Evolutionary conservation across 148 eudicot species (phyloP), one percentile per base, ranked within the genome.

Genomic region (Drosera capensis): DNA sequence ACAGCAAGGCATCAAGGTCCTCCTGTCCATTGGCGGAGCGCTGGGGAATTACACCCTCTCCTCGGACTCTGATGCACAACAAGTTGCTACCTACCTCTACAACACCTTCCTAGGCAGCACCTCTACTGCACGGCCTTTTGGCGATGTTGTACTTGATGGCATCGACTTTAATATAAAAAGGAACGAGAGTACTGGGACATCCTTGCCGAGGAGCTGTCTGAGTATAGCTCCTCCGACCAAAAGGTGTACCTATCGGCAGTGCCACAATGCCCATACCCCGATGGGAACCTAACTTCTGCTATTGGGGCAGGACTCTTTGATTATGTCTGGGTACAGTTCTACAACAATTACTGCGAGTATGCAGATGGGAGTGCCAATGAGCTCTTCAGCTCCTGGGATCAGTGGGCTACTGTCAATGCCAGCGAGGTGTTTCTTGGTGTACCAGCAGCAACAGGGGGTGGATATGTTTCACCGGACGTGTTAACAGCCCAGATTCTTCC

Each of bases 161-260:
- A 65, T 75, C 25, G 77, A 71, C 51, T 64, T 68, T 35, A 64
- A 71, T 50, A 75, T 75, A 67, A 43, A 1, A 13, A 0, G 76
- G 73, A 1, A 5, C 61, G 1, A 55, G 31, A 58, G 31, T 37
- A 20, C 63, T 74, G 43, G 40, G 70, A 63, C n/a, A 70, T 28
- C 30, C 64, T 70, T 14, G 80, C 72, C 15, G 44, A 20, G 45
- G 67, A 51, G 6, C 62, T 74, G 1, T 23, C 34, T 23, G 17
- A 22, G 8, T 49, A 20, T 40, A 49, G 60, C 21, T 39, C 63
- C 5, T 1, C 40, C 15, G 58, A 28, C 19, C 49, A 44, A 34
- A 66, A 45, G 20, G 71, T 67, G 14, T 56, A 46, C 36, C 16
- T 67, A 28, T 56, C 67, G 0, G 67, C 67, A 11, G 72, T 64